phyloP scores from a whole-genome alignment of 495 filamentous ascomycete species.

The Emericellopsis terricola region DNA sequence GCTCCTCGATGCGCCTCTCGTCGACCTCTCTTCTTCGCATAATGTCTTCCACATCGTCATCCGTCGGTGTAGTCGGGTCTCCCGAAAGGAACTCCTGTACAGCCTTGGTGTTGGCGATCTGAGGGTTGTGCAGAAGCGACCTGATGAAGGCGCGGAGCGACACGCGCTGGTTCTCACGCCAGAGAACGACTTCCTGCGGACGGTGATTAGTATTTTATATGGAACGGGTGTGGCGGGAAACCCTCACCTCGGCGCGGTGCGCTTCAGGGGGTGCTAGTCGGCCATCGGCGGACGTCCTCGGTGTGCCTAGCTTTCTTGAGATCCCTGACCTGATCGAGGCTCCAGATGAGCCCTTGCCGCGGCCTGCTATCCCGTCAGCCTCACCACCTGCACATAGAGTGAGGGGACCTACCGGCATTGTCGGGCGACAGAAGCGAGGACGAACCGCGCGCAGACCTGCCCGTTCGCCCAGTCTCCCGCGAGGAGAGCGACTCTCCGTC shows the following conservation, averaged over 20 bases:
- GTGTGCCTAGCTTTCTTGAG: neutral
- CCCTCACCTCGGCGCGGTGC: slow-evolving; percentile 8
- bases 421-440: slow-evolving; percentile 2
- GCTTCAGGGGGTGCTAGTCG: slow-evolving; percentile 5
- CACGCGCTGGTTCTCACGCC: slow-evolving; percentile 79
- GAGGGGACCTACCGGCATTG: neutral
- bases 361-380: neutral
- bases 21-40: slow-evolving; percentile 65
- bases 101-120: slow-evolving; percentile 62
- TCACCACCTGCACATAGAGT: no score
- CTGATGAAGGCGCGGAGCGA: slow-evolving; percentile 82
- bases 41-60: slow-evolving; percentile 73
- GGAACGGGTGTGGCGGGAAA: no score
- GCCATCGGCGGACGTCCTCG: slow-evolving; percentile 2
- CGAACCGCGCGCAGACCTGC: neutral
- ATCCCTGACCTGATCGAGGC: neutral
- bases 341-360: neutral
- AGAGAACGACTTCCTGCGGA: slow-evolving; percentile 37
- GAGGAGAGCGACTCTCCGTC: slow-evolving; percentile 67
- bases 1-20: slow-evolving; percentile 74
- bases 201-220: no score
- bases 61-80: slow-evolving; percentile 48
- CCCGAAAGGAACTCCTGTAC: slow-evolving; percentile 65
- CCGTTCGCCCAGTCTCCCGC: slow-evolving; percentile 35
- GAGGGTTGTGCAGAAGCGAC: slow-evolving; percentile 63